Percentiles rank a stretch among this genome's conserved stretches.
These are phyloP conservation scores for Saccharomyces eubayanus DNA, from an alignment of 805 yeast species.

Conservation along the genomic window DNA sequence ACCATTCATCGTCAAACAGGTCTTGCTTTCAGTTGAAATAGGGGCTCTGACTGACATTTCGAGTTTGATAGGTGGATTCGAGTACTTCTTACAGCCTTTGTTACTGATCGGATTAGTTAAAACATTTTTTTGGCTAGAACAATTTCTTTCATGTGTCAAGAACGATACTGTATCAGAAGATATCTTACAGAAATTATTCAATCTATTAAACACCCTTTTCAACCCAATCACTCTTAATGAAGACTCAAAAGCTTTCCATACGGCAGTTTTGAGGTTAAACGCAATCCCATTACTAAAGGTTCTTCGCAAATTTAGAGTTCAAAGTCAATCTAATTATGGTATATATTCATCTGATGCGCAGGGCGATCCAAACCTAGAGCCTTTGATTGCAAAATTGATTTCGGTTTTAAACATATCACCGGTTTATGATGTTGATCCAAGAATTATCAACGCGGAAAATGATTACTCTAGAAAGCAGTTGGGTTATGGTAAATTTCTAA, in stretches of 20 bases:
- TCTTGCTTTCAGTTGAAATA: slow-evolving; percentile 47
- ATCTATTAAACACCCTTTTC: slow-evolving; percentile 34
- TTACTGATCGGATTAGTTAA: slow-evolving; percentile 49
- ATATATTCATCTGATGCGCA: slow-evolving; percentile 27
- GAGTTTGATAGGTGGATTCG: slow-evolving; percentile 67
- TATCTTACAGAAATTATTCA: slow-evolving; percentile 31
- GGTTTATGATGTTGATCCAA: slow-evolving; percentile 24
- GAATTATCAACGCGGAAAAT: slow-evolving; percentile 15
- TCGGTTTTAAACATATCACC: slow-evolving; percentile 19
- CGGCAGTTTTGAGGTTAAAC: slow-evolving; percentile 31
- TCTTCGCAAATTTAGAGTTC: slow-evolving; percentile 17
- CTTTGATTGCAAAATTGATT: slow-evolving; percentile 18
- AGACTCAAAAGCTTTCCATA: slow-evolving; percentile 40
- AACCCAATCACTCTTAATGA: slow-evolving; percentile 38
- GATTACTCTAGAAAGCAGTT: slow-evolving; percentile 24
- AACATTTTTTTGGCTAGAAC: slow-evolving; percentile 43
- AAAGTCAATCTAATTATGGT: slow-evolving; percentile 24
- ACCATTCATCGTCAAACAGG: slow-evolving; percentile 68
- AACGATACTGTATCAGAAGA: slow-evolving; percentile 20
- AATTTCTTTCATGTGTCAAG: slow-evolving; percentile 32
- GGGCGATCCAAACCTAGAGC: slow-evolving; percentile 21
- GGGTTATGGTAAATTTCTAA: slow-evolving; percentile 18
- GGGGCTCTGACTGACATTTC: slow-evolving; percentile 49
- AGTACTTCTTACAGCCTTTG: slow-evolving; percentile 77
- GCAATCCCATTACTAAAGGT: slow-evolving; percentile 20